Conservation (phyloP, 108 stramenopile species). For the Nannochloropsis salina region DNA sequence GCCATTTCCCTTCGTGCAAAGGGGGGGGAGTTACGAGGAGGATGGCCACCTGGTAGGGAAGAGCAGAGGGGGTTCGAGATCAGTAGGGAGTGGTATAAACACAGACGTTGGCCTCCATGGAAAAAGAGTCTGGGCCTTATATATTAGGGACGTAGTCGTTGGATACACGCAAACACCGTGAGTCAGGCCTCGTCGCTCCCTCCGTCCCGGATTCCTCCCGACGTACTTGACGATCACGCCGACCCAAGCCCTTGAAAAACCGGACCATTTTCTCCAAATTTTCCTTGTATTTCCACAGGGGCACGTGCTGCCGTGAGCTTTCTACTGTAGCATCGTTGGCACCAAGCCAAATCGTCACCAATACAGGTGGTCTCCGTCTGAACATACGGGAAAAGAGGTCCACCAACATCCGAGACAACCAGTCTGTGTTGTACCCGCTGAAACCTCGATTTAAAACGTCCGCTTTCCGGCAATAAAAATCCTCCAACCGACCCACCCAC, state of each 20-base stretch:
- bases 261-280: slow-evolving; percentile 18
- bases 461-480: not conserved
- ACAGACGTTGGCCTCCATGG: not conserved
- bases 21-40: not conserved
- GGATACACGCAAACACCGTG: too few species aligned
- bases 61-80: not conserved
- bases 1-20: not conserved
- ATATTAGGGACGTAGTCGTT: too few species aligned
- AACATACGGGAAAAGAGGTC: not conserved
- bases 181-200: too few species aligned
- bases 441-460: slow-evolving; percentile 16
- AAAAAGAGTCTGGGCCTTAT: too few species aligned
- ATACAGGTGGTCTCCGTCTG: not conserved
- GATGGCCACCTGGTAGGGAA: not conserved
- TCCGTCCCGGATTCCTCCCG: not conserved
- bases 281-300: not conserved
- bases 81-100: not conserved
- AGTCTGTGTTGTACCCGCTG: slow-evolving; percentile 16
- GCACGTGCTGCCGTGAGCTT: slow-evolving; percentile 14
- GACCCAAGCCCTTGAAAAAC: not conserved
- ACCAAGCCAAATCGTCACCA: slow-evolving; percentile 21
- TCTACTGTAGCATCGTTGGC: slow-evolving; percentile 13
- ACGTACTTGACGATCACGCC: not conserved
- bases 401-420: not conserved
- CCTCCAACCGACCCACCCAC: not conserved